These are phyloP conservation scores for Eucalyptus urophylla DNA, from an alignment of 345 rosid species.

Conservation along the genomic window DNA sequence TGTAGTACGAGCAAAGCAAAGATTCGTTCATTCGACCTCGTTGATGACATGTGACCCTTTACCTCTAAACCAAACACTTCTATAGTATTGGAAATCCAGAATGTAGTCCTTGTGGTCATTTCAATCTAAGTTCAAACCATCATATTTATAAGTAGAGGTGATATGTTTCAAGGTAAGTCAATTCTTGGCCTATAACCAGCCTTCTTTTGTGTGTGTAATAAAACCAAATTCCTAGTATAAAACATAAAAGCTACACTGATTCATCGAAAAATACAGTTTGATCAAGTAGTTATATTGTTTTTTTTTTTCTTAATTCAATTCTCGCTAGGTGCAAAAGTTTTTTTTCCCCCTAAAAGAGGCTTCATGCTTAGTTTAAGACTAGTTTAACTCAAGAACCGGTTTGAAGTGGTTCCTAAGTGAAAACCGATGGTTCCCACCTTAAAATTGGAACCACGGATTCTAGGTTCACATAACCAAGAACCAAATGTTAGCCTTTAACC, in stretches of 20 bases:
- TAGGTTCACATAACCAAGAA: background rate
- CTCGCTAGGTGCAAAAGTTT: background rate
- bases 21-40: background rate
- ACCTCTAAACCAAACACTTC: background rate
- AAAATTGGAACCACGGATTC: rapidly evolving
- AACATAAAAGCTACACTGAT: background rate
- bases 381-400: background rate
- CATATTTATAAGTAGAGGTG: background rate
- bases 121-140: background rate
- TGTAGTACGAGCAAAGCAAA: rapidly evolving
- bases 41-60: background rate
- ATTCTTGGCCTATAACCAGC: background rate
- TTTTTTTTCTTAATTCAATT: background rate
- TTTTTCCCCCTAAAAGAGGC: background rate
- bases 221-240: background rate
- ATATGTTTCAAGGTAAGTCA: rapidly evolving
- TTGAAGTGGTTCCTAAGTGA: background rate
- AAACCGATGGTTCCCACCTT: background rate
- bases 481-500: background rate
- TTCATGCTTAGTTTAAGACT: background rate
- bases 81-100: background rate
- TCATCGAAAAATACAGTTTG: background rate
- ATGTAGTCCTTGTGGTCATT: background rate
- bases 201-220: background rate
- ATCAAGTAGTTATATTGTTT: background rate